Evolutionary conservation across 306 rosid genomes (phyloP).

Genomic region (Astragalus glycyphyllos): DNA sequence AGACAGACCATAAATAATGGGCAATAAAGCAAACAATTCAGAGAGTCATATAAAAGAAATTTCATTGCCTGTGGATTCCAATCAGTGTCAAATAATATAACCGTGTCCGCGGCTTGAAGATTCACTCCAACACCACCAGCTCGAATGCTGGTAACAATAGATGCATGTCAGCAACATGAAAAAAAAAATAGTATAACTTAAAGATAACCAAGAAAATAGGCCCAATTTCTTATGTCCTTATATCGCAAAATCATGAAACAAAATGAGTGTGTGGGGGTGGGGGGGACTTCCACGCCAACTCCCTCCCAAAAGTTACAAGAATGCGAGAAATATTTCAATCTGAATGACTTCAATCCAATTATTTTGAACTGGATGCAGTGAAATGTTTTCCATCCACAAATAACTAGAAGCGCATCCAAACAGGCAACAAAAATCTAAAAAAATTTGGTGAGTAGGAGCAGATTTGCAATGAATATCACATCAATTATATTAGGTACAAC

Average conservation of each 20-base stretch:
- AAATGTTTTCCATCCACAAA: conserved; percentile 11
- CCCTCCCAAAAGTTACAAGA: conserved; percentile 7
- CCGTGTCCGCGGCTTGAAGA: conserved; percentile 99
- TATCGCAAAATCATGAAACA: conserved; percentile 16
- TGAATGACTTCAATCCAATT: conserved; percentile 14
- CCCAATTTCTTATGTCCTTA: conserved; percentile 11
- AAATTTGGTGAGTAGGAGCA: neutral
- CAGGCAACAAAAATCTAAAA: conserved; percentile 19
- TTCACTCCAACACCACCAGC: conserved; percentile 99
- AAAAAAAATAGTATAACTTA: conserved; percentile 6
- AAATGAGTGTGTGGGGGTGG: neutral
- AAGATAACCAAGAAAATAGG: conserved; percentile 10
- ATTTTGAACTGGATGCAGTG: neutral
- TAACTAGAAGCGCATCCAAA: conserved; percentile 2
- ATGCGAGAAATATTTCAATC: neutral
- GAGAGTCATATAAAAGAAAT: conserved; percentile 33
- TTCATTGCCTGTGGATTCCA: conserved; percentile 97
- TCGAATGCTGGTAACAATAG: conserved; percentile 68
- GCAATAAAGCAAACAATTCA: conserved; percentile 33
- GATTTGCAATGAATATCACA: neutral
- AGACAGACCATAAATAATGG: conserved; percentile 30
- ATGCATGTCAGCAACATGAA: conserved; percentile 52
- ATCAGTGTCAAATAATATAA: conserved; percentile 96
- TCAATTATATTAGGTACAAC: conserved; percentile 21
- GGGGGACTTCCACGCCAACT: neutral